Base-by-base conservation (phyloP, 1,284 basidiomycete species). In the Pyrrhoderma lamaoense region DNA sequence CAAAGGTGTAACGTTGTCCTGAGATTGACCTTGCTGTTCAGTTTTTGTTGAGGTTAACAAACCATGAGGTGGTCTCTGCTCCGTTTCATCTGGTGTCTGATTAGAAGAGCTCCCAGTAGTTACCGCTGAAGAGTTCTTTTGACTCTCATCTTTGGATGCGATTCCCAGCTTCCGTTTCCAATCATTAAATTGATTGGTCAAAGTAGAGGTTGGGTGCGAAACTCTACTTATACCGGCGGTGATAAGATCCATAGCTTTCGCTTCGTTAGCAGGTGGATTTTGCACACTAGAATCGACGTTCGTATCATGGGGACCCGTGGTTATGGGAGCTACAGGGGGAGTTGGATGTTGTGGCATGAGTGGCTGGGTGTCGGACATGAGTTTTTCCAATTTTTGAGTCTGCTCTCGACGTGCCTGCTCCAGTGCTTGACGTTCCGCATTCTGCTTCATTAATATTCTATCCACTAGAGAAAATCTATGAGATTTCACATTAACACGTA, bases 361-460 rank as follows among this genome's bases (percentile, higher is more conserved):
- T n/a, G 49, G 49, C 23, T 51, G 42, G 16, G 19, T 22, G 35
- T 56, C 54, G 14, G 54, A 56, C 18, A 56, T 9, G 23, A 56
- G 54, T 31, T 46, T 56, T 31, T 56, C 54, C 39, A 34, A 61
- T 25, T 57, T 40, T 58, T 60, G 40, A 23, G 58, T 67, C 56
- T 59, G 56, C 57, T 57, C 60, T 57, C 54, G 59, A 13, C 58
- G 62, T 18, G 71, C 73, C 53, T 75, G 75, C 63, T 77, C 81
- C 0, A 76, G 69, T 1, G 82, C 79, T 49, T 85, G 75, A 27
- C 76, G 74, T 52, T 93, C 83, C 9, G 83, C 84, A 60, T 81
- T 77, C 60, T 94, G 89, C 59, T 92, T 86, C 55, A 85, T 84
- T 47, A 97, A 70, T 53, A 98, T 95, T 47, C 94, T 79, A 64